A percentile compares a stretch with the other conserved stretches of the same genome.
These are phyloP conservation scores for Rhododendron kiyosumense DNA, from an alignment of 148 eudicot genomes.

Conservation along the genomic window DNA sequence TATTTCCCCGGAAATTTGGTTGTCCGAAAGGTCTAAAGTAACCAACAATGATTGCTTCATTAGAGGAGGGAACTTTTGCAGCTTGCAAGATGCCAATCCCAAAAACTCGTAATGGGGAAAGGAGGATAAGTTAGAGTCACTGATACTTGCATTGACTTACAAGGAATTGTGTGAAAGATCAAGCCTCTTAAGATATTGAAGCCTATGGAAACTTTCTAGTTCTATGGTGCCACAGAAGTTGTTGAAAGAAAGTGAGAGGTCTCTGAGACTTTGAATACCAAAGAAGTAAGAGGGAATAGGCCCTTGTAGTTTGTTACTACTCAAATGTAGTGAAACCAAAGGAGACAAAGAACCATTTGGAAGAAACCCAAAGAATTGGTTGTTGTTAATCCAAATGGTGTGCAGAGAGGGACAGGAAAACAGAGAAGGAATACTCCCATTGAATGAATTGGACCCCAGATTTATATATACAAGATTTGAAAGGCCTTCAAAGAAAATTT, in stretches of 20 bases:
- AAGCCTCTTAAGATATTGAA: conserved; percentile 19
- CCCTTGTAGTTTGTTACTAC: too few relatives aligned
- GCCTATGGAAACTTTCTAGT: conserved; percentile 11
- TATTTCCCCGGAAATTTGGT: conserved; percentile 27
- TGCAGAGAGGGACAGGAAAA: conserved; percentile 26
- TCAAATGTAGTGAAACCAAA: too few relatives aligned
- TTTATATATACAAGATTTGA: conserved; percentile 8
- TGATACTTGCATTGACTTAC: conserved; percentile 5
- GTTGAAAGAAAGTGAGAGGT: conserved; percentile 28
- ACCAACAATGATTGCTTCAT: conserved; percentile 20
- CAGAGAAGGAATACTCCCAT: conserved; percentile 46
- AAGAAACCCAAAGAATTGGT: not conserved
- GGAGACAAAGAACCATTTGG: too few relatives aligned
- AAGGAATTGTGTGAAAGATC: conserved; percentile 32
- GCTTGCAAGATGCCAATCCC: conserved; percentile 35
- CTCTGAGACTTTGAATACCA: conserved; percentile 7
- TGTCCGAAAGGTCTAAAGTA: conserved; percentile 30
- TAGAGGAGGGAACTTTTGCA: conserved; percentile 27
- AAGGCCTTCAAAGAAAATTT: not conserved
- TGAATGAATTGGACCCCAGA: conserved; percentile 28
- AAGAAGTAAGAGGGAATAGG: conserved; percentile 21
- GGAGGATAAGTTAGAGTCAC: not conserved
- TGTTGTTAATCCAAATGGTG: conserved; percentile 18
- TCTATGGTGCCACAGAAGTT: conserved; percentile 27
- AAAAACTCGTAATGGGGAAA: conserved; percentile 8